Base-by-base conservation (phyloP, 208 protist genomes). In the Trypanosoma avium region DNA sequence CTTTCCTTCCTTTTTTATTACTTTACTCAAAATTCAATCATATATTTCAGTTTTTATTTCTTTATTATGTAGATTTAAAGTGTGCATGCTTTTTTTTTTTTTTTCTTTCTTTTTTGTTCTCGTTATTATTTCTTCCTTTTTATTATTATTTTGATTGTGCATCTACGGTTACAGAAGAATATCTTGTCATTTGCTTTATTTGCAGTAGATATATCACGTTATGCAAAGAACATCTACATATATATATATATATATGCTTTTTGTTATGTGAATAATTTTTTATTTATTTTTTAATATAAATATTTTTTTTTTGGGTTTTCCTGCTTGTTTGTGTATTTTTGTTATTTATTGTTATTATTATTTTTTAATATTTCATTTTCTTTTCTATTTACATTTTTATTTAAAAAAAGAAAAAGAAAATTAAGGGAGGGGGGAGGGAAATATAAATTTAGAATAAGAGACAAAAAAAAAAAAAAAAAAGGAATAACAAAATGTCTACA, bases 401-500 rank as follows among this genome's bases (percentile, higher is more conserved):
- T n/a, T 15, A 42, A n/a, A 42, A 3, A 42, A 13, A 9, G 17
- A 42, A 3, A 42, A n/a, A 42, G 36, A 42, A 15, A 42, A 42
- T n/a, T 9, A 42, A 42, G 36, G 7, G 17, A 42, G 36, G 7
- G 36, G 7, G 10, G 1, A 42, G 12, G 10, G 17, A 15, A 42
- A 42, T 8, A 42, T 15, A 15, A 42, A 15, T 42, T 8, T n/a
- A 42, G 3, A 15, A 15, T n/a, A 42, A 42, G 7, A 10, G 10
- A 38, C 10, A 38, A 38, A 42, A 9, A 42, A 42, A 42, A 3
- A 15, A 42, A 42, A 15, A 42, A 42, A 15, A 42, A 42, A 1
- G 2, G 1, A 9, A 42, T n/a, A 2, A 2, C 10, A 42, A 42
- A 42, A 67, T 55, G 65, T 54, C 68, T 27, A 29, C 36, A 38